Evolutionary conservation across 2,329 filamentous ascomycete genomes (phyloP).

Genomic region (Sporothrix pallida): DNA sequence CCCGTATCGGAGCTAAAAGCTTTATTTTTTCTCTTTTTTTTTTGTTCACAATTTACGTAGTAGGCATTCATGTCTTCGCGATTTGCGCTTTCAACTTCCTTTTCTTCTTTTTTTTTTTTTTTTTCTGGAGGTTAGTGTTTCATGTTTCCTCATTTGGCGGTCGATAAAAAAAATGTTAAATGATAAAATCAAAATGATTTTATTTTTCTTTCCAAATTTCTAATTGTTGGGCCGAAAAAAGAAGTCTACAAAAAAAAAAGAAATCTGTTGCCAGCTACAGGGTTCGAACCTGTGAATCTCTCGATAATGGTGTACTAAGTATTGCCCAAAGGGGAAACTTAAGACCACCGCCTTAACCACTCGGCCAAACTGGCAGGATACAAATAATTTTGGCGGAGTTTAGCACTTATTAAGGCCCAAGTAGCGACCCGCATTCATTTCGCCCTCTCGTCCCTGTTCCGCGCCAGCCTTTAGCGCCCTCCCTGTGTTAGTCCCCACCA

Average conservation of each 20-base stretch:
- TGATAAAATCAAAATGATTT: not conserved
- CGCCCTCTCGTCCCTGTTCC: not conserved
- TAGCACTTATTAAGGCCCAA: conserved; percentile 26
- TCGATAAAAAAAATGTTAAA: not conserved
- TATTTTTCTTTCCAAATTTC: not conserved
- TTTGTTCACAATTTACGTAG: not conserved
- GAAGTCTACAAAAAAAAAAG: not conserved
- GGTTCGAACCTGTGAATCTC: conserved; percentile 39
- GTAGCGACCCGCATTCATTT: not conserved
- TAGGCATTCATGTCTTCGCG: too few species aligned
- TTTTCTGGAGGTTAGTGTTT: not conserved
- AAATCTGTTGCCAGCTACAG: conserved; percentile 36
- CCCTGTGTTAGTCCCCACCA: not conserved
- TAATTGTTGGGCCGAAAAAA: not conserved
- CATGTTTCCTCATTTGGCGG: not conserved
- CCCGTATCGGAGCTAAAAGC: conserved; percentile 36
- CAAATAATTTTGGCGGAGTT: conserved; percentile 31
- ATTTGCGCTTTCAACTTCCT: too few species aligned
- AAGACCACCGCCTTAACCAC: conserved; percentile 39
- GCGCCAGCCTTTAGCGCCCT: conserved; percentile 3
- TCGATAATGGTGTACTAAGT: conserved; percentile 37
- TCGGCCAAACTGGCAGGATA: conserved; percentile 37
- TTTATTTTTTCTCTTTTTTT: conserved; percentile 13
- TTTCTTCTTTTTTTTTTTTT: too few species aligned
- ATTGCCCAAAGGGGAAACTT: conserved; percentile 26